Conservation (phyloP, 176 grass and related monocot genomes). For the Alloteropsis semialata region DNA sequence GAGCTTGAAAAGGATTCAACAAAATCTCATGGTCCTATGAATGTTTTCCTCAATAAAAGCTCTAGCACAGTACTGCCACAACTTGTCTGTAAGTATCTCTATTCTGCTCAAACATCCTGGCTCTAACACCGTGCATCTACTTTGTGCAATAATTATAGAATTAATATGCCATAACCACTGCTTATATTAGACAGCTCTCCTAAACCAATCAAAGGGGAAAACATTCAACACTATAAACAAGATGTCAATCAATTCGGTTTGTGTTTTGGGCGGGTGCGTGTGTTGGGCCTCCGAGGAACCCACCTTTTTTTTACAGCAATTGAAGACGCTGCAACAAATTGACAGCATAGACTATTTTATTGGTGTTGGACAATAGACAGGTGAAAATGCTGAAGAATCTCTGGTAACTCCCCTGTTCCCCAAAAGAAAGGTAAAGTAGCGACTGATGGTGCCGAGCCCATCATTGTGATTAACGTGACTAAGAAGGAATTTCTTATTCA, state of each 20-base stretch:
- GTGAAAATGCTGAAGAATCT: conserved; percentile 1
- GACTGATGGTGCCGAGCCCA: not conserved
- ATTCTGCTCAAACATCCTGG: not conserved
- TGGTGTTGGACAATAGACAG: not conserved
- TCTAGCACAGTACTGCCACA: not conserved
- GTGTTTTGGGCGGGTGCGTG: not conserved
- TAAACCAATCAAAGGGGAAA: not conserved
- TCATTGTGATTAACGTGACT: not conserved
- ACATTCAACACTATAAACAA: not conserved
- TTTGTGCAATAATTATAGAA: not conserved
- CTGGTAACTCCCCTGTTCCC: not conserved
- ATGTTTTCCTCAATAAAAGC: not conserved
- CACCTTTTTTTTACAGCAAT: not conserved
- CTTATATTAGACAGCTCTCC: not conserved
- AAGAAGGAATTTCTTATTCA: not conserved
- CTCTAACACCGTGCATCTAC: not conserved
- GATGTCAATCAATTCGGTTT: not conserved
- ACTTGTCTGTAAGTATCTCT: not conserved
- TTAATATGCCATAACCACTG: not conserved
- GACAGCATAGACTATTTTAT: not conserved
- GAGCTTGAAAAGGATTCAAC: not conserved
- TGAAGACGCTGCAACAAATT: not conserved
- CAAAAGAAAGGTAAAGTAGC: not conserved
- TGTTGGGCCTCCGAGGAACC: not conserved
- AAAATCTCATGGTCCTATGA: not conserved